phyloP scores from a whole-genome alignment of 2,329 filamentous ascomycete genomes.

The Arthroderma sp. region DNA sequence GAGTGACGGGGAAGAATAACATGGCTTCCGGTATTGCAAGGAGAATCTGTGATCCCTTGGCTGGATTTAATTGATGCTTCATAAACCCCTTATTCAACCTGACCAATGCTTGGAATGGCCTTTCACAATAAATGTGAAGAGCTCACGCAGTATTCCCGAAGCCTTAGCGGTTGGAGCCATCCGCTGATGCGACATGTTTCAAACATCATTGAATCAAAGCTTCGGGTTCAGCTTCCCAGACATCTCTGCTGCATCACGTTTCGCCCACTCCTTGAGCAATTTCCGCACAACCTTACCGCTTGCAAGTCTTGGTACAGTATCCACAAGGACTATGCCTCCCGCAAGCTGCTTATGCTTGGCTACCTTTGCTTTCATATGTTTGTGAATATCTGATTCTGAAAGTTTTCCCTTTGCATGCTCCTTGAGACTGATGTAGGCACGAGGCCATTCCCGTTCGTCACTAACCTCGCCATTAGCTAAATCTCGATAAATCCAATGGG shows the following conservation, averaged over 20 bases:
- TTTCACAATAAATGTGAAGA: too few species aligned
- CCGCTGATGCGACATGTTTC: background rate
- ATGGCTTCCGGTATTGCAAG: too few species aligned
- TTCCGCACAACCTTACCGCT: slow-evolving; percentile 36
- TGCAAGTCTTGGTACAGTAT: slow-evolving; percentile 34
- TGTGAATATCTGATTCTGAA: slow-evolving; percentile 33
- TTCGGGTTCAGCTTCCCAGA: slow-evolving; percentile 27
- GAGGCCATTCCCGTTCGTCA: slow-evolving; percentile 43
- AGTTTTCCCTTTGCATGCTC: slow-evolving; percentile 30
- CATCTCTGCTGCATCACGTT: slow-evolving; percentile 20
- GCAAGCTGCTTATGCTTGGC: slow-evolving; percentile 33
- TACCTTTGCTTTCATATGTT: slow-evolving; percentile 30
- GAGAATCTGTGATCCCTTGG: too few species aligned
- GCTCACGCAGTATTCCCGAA: too few species aligned
- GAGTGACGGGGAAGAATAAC: too few species aligned
- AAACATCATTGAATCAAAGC: background rate
- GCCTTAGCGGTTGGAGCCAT: too few species aligned
- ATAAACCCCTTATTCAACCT: too few species aligned
- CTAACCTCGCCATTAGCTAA: slow-evolving; percentile 31
- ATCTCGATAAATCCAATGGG: background rate
- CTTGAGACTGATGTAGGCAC: slow-evolving; percentile 48
- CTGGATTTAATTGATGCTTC: too few species aligned
- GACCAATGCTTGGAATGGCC: too few species aligned
- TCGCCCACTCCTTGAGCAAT: slow-evolving; percentile 30
- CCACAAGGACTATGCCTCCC: slow-evolving; percentile 33